phyloP scores from a whole-genome alignment of 805 yeast species.

The Candida xiaguanensis region DNA sequence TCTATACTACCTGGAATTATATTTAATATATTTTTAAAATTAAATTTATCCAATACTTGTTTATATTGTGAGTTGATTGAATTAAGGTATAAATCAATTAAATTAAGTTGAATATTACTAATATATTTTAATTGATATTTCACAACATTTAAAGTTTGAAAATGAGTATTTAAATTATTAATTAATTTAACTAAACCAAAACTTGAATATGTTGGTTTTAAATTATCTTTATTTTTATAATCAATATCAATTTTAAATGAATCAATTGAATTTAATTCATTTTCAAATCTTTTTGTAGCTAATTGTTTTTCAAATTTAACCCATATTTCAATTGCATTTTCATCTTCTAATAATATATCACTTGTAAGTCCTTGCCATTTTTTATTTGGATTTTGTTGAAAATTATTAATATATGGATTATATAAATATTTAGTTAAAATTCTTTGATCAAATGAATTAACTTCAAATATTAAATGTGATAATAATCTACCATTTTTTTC shows the following conservation, averaged over 20 bases:
- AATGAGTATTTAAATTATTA: conserved; percentile 53
- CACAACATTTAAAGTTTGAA: conserved; percentile 46
- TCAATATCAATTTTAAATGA: conserved; percentile 62
- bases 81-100: conserved; percentile 51
- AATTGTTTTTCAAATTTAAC: conserved; percentile 48
- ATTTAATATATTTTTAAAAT: conserved; percentile 28
- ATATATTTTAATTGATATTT: conserved; percentile 55
- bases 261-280: conserved; percentile 42
- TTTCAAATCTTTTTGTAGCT: conserved; percentile 47
- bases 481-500: conserved; percentile 46
- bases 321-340: conserved; percentile 41
- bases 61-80: conserved; percentile 39
- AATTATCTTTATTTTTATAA: conserved; percentile 22
- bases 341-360: conserved; percentile 26
- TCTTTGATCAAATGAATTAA: conserved; percentile 54
- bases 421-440: conserved; percentile 44
- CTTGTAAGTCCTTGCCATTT: conserved; percentile 50
- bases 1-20: conserved; percentile 34
- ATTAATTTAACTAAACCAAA: conserved; percentile 53
- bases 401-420: conserved; percentile 32
- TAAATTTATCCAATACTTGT: conserved; percentile 38
- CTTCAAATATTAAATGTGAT: conserved; percentile 56
- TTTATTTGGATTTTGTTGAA: conserved; percentile 18
- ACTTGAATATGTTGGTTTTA: conserved; percentile 63
- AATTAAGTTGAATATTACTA: conserved; percentile 52